Evolutionary conservation across 177 flowering plant species (phyloP), one percentile per base, ranked within the genome.

Genomic region (Vitis hybrid): DNA sequence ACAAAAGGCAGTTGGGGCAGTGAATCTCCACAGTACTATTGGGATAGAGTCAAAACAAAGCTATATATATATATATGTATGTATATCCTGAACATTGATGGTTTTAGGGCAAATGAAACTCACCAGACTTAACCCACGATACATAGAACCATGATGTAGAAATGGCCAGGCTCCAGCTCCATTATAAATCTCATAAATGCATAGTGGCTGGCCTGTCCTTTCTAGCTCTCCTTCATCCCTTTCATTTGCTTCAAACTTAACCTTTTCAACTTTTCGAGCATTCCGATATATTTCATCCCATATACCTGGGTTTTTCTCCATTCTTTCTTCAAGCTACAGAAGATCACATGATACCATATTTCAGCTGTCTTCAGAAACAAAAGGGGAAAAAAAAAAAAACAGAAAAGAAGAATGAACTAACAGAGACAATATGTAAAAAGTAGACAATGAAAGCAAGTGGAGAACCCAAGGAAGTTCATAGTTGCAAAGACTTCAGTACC

Each of bases 151-250:
- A 82, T 87, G 97, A 77, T 89, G 97, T 74, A 96, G 78, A 75
- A 92, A 91, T 14, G 94, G 89, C 98, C 97, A 96, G 27, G 97
- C 84, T 60, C 97, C 98, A 69, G 85, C 78, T 71, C 99, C 98
- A 78, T 60, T 66, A 69, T 96, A 96, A 19, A 92, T 83, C 77
- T 96, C 98, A 84, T 93, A 96, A 70, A 96, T 94, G 80, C 97
- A 91, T 54, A 96, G 65, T 52, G 88, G 84, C 74, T 91, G 98
- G 48, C 99, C 99, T 40, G 87, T 90, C 78, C 99, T 91, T 81
- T 96, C 97, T 21, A 96, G 88, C 85, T 96, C 99, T 66, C 99
- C 99, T 78, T 96, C 99, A 79, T 96, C 99, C 76, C 97, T 87
- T 84, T 94, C 98, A 79, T 94, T 91, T 24, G 75, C 60, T 80